Evolutionary conservation across 2,329 filamentous ascomycete species (phyloP).

Genomic region (Fusarium fujikuroi): DNA sequence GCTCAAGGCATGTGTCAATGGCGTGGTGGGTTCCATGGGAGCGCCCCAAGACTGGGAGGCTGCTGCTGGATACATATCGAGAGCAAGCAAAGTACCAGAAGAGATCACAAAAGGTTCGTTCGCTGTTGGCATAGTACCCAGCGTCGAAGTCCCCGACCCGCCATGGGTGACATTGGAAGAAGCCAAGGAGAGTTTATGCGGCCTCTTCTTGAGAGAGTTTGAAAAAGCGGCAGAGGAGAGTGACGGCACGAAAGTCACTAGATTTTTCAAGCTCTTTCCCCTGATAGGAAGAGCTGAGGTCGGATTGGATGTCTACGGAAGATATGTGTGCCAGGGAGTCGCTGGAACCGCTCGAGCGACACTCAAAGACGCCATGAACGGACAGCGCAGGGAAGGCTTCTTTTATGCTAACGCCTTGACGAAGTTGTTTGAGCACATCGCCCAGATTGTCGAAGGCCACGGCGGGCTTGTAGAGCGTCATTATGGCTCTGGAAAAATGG

Average conservation of each 20-base stretch:
- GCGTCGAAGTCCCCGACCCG: slow-evolving; percentile 92
- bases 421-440: slow-evolving; percentile 96
- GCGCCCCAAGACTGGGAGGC: slow-evolving; percentile 99
- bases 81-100: slow-evolving; percentile 82
- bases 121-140: slow-evolving; percentile 91
- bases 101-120: slow-evolving; percentile 86
- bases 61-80: slow-evolving; percentile 86
- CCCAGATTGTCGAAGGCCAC: slow-evolving; percentile 93
- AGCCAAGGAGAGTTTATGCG: slow-evolving; percentile 89
- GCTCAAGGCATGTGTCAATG: slow-evolving; percentile 94
- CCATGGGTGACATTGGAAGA: slow-evolving; percentile 87
- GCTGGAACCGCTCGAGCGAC: slow-evolving; percentile 84
- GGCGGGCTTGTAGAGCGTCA: slow-evolving; percentile 91
- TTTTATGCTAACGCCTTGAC: slow-evolving; percentile 94
- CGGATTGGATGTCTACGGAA: slow-evolving; percentile 92
- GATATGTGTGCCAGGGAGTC: slow-evolving; percentile 95
- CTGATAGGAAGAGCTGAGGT: slow-evolving; percentile 89
- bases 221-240: slow-evolving; percentile 88
- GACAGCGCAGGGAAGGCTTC: slow-evolving; percentile 74
- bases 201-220: slow-evolving; percentile 92
- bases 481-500: slow-evolving; percentile 93
- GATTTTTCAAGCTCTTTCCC: slow-evolving; percentile 98
- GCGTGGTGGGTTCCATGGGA: slow-evolving; percentile 95
- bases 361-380: slow-evolving; percentile 73
- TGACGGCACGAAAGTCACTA: slow-evolving; percentile 89